Percentiles rank a stretch among this genome's conserved stretches.
Evolutionary conservation across 768 basidiomycete genomes (phyloP).

Genomic region (Lactarius sanguifluus): DNA sequence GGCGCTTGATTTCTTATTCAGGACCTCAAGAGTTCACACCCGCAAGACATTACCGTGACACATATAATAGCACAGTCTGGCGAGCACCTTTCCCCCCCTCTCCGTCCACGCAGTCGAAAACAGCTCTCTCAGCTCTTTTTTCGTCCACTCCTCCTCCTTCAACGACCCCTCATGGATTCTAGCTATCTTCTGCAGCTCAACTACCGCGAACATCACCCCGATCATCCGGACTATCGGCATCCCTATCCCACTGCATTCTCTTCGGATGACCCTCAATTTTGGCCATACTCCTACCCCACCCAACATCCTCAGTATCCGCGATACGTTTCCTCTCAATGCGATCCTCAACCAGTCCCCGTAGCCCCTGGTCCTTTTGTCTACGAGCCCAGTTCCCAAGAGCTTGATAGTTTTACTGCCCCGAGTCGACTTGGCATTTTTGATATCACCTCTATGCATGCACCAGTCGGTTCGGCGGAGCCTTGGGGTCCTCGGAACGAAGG

Average conservation of each 20-base stretch:
- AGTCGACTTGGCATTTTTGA: conserved; percentile 23
- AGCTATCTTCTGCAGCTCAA: conserved; percentile 17
- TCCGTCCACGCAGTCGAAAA: conserved; percentile 23
- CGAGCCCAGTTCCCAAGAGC: background rate
- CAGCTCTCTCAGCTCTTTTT: conserved; percentile 7
- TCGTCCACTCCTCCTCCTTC: conserved; percentile 4
- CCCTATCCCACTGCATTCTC: conserved; percentile 8
- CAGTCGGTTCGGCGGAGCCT: conserved; percentile 4
- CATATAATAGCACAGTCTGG: conserved; percentile 17
- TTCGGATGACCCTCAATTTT: conserved; percentile 23
- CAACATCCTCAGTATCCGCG: conserved; percentile 3
- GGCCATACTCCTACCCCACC: conserved; percentile 19
- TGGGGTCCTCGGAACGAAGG: conserved; percentile 20
- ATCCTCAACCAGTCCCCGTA: background rate
- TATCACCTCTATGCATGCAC: conserved; percentile 16
- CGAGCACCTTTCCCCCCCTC: conserved; percentile 12
- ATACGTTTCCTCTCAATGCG: conserved; percentile 22
- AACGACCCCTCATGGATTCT: conserved; percentile 11
- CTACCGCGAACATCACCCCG: conserved; percentile 19
- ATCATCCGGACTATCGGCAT: conserved; percentile 18
- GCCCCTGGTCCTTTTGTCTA: conserved; percentile 5
- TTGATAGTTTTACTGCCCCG: conserved; percentile 1
- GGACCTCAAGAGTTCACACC: conserved; percentile 4
- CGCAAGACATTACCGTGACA: background rate
- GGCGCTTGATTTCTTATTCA: background rate